These are phyloP conservation scores for Piloderma croceum DNA, from an alignment of 768 basidiomycete genomes.

Conservation along the genomic window DNA sequence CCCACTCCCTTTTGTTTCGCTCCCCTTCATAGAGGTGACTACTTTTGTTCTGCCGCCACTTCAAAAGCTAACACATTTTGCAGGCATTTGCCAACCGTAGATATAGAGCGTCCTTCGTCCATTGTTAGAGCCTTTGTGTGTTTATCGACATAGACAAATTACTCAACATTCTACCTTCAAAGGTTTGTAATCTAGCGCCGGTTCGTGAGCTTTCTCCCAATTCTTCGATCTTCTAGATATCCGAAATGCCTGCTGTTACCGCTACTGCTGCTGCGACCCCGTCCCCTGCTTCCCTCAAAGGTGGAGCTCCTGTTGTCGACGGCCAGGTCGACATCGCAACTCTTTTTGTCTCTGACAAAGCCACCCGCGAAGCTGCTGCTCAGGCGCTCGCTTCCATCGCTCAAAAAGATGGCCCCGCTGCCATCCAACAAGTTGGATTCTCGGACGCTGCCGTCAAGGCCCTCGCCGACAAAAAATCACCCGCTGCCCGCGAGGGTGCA, in stretches of 20 bases:
- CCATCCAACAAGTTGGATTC: constrained; percentile 66
- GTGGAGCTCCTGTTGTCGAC: constrained; percentile 62
- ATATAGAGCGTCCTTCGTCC: constrained; percentile 66
- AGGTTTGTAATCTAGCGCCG: constrained; percentile 31
- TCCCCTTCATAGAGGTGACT: constrained; percentile 37
- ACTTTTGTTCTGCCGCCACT: not conserved
- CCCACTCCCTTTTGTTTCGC: constrained; percentile 29
- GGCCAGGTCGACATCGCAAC: constrained; percentile 66
- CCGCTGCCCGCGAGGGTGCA: constrained; percentile 86
- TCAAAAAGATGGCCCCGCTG: constrained; percentile 80
- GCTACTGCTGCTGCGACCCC: constrained; percentile 47
- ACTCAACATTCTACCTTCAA: constrained; percentile 31
- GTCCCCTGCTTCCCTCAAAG: constrained; percentile 53
- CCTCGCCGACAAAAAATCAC: constrained; percentile 91
- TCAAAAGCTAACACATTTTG: no score
- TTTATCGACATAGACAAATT: constrained; percentile 33
- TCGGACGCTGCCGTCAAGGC: constrained; percentile 74
- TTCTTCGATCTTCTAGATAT: constrained; percentile 33
- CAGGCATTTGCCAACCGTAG: constrained; percentile 39
- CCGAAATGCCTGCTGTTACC: constrained; percentile 78
- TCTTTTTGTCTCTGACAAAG: constrained; percentile 84
- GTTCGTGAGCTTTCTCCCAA: not conserved
- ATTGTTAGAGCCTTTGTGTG: constrained; percentile 46
- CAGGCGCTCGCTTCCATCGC: constrained; percentile 63
- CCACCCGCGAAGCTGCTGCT: constrained; percentile 67